Percentiles rank a stretch among this genome's conserved stretches.
These are phyloP conservation scores for Hydrangea macrophylla DNA, from an alignment of 148 eudicot genomes.

Conservation along the genomic window DNA sequence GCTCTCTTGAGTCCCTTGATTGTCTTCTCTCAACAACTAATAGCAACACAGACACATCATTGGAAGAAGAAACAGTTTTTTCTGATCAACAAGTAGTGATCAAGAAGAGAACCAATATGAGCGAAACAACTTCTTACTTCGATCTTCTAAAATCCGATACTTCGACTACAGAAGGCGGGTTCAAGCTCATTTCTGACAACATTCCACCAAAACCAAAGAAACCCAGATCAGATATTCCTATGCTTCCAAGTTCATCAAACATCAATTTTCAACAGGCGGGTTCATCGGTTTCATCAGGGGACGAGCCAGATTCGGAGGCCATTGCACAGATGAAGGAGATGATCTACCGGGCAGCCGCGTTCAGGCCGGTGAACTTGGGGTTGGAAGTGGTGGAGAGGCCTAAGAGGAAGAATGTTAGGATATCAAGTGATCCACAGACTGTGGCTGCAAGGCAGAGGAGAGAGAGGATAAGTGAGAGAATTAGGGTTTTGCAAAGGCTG, in stretches of 20 bases:
- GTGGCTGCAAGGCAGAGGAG: constrained; percentile 86
- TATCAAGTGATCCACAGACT: constrained; percentile 78
- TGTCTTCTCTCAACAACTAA: constrained; percentile 47
- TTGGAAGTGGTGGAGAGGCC: constrained; percentile 55
- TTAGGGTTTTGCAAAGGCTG: constrained; percentile 71
- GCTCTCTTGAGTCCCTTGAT: constrained; percentile 45
- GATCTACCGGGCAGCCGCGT: constrained; percentile 81
- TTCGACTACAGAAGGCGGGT: constrained; percentile 8
- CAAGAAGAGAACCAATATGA: not conserved
- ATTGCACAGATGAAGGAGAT: constrained; percentile 89
- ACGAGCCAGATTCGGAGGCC: constrained; percentile 83
- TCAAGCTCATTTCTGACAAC: constrained; percentile 12
- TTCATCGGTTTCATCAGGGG: constrained; percentile 31
- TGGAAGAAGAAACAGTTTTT: constrained; percentile 22
- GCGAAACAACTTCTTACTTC: not conserved
- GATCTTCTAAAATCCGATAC: constrained; percentile 7
- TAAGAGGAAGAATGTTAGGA: constrained; percentile 67
- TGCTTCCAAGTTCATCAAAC: constrained; percentile 41
- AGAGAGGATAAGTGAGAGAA: constrained; percentile 76
- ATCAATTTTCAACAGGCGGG: constrained; percentile 61
- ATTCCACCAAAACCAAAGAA: constrained; percentile 18
- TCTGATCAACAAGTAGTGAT: constrained; percentile 7
- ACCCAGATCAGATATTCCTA: constrained; percentile 20
- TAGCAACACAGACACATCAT: constrained; percentile 44
- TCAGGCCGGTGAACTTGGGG: constrained; percentile 73